Evolutionary conservation across 225 moss, liverwort and hornwort species (phyloP).

Genomic region (Pseudisothecium myosuroides): DNA sequence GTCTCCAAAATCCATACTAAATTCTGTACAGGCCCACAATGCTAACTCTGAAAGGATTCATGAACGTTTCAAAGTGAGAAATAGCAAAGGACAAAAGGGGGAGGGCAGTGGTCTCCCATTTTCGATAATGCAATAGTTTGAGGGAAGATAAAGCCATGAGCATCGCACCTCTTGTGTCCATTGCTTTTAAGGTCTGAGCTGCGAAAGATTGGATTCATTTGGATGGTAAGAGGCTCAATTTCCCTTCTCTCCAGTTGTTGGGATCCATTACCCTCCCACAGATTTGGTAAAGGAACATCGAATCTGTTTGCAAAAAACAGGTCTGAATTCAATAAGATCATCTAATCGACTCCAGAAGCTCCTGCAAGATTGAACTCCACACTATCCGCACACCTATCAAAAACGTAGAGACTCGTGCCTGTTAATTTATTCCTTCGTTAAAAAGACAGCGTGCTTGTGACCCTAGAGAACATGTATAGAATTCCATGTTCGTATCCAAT

Average conservation of each 20-base stretch:
- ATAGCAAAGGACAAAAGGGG: background rate
- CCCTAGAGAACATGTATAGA: too few species aligned
- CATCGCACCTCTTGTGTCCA: constrained; percentile 71
- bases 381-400: background rate
- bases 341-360: background rate
- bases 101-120: background rate
- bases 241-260: background rate
- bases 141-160: background rate
- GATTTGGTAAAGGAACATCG: constrained; percentile 78
- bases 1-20: background rate
- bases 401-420: background rate
- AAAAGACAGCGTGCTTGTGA: background rate
- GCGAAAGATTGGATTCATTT: constrained; percentile 55
- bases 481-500: too few species aligned
- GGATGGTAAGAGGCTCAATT: constrained; percentile 15
- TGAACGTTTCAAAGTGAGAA: background rate
- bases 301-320: constrained; percentile 38
- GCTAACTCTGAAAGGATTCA: background rate
- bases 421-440: background rate
- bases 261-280: constrained; percentile 24
- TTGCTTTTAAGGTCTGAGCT: constrained; percentile 68
- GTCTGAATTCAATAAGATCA: background rate
- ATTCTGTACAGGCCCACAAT: background rate
- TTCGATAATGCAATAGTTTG: background rate
- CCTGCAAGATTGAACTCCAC: background rate